Evolutionary conservation across 805 yeast species (phyloP).

Genomic region (Saccharomycopsis fermentans): DNA sequence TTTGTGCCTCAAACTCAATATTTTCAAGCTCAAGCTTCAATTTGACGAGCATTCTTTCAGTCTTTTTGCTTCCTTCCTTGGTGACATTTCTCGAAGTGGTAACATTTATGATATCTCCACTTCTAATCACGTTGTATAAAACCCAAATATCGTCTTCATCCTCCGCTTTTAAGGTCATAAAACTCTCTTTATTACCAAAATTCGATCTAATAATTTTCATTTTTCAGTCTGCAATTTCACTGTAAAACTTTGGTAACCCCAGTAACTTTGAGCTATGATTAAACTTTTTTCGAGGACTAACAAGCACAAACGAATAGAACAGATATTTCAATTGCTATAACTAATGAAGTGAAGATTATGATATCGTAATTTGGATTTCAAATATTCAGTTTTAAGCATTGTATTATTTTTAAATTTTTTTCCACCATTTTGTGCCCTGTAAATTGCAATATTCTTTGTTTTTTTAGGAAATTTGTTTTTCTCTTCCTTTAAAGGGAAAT

Average conservation of each 20-base stretch:
- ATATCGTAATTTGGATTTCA: too few relatives aligned
- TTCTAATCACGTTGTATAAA: conserved; percentile 66
- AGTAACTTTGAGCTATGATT: too few relatives aligned
- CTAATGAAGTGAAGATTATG: too few relatives aligned
- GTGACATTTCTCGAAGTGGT: conserved; percentile 58
- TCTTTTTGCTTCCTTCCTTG: conserved; percentile 28
- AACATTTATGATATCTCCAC: conserved; percentile 65
- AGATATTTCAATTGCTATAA: too few relatives aligned
- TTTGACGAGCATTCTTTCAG: conserved; percentile 48
- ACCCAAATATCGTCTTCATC: conserved; percentile 92
- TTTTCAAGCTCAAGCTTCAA: conserved; percentile 54
- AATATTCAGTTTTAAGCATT: too few relatives aligned
- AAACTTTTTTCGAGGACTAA: too few relatives aligned
- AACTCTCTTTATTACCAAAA: conserved; percentile 54
- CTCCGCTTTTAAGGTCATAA: conserved; percentile 61
- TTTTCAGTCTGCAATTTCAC: not conserved
- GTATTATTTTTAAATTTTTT: too few relatives aligned
- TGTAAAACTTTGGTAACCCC: not conserved
- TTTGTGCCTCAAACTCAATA: conserved; percentile 70
- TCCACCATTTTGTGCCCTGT: not conserved
- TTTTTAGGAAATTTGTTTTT: not conserved
- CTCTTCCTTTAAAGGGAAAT: not conserved
- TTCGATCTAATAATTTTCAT: not conserved
- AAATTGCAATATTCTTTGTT: not conserved
- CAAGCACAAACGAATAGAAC: too few relatives aligned